Conservation (phyloP, 2,329 filamentous ascomycete genomes). For the Pezizomycotina sp. region DNA sequence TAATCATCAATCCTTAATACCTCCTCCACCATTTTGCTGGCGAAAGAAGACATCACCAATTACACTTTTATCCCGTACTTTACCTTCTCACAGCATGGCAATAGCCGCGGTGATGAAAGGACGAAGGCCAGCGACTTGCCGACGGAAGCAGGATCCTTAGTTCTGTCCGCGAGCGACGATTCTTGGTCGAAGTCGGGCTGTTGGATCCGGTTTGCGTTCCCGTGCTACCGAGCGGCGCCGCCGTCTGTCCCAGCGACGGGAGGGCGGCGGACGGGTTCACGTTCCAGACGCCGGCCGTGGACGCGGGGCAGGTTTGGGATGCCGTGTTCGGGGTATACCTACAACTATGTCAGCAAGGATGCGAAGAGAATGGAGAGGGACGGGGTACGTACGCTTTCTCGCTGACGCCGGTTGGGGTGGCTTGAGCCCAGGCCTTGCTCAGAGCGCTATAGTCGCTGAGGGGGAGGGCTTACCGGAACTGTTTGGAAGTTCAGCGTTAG, state of each 20-base stretch:
- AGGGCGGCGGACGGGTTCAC: conserved; percentile 53
- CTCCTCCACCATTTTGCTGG: conserved; percentile 3
- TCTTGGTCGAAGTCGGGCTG: conserved; percentile 17
- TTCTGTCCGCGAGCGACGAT: conserved; percentile 1
- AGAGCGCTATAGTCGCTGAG: conserved; percentile 63
- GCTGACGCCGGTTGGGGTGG: conserved; percentile 52
- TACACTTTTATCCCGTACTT: background rate
- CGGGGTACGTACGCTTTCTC: too few relatives aligned
- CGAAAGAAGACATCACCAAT: background rate
- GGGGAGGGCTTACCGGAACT: too few relatives aligned
- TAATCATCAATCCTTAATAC: conserved; percentile 1
- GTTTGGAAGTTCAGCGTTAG: too few relatives aligned
- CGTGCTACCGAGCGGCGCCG: conserved; percentile 6
- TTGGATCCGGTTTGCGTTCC: conserved; percentile 5
- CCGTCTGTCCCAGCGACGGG: conserved; percentile 47
- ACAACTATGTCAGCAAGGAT: too few relatives aligned
- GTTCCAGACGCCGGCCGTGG: conserved; percentile 53
- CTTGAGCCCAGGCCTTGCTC: conserved; percentile 55
- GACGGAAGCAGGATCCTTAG: conserved; percentile 5
- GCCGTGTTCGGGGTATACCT: conserved; percentile 47
- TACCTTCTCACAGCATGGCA: conserved; percentile 5
- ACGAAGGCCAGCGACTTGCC: conserved; percentile 3
- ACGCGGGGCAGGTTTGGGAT: conserved; percentile 51
- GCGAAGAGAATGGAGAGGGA: too few relatives aligned
- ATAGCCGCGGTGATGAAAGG: conserved; percentile 6